A percentile compares a stretch with the other conserved stretches of the same genome.
phyloP scores from a whole-genome alignment of 192 early-diverging fungal species.

The Coemansia asiatica region DNA sequence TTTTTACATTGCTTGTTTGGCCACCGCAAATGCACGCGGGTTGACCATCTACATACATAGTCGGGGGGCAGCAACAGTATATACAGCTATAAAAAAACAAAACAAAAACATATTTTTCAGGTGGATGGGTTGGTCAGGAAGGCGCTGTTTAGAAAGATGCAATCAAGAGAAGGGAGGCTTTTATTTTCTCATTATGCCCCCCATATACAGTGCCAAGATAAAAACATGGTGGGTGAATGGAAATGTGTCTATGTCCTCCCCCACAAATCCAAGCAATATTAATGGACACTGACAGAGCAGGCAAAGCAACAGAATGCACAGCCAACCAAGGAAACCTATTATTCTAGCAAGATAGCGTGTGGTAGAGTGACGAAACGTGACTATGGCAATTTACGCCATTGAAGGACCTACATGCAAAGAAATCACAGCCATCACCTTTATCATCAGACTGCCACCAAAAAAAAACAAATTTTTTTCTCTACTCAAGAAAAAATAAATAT shows the following conservation, averaged over 20 bases:
- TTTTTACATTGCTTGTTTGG: slow-evolving; percentile 5
- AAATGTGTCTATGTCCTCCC: slow-evolving; percentile 5
- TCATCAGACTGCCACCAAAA: slow-evolving; percentile 14
- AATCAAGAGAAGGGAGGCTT: not conserved
- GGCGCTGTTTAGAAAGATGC: not conserved
- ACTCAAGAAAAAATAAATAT: not conserved
- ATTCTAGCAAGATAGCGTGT: slow-evolving; percentile 1
- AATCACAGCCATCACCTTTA: slow-evolving; percentile 13
- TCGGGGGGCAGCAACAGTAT: not conserved
- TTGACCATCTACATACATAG: not conserved
- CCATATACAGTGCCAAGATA: slow-evolving; percentile 10
- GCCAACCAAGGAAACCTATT: not conserved
- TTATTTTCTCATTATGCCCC: not conserved
- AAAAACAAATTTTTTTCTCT: not conserved
- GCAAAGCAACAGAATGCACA: not conserved
- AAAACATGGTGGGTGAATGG: slow-evolving; percentile 12
- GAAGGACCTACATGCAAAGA: slow-evolving; percentile 10
- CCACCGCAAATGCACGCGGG: slow-evolving; percentile 2
- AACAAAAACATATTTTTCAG: not conserved
- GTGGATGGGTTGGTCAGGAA: not conserved
- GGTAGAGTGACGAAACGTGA: slow-evolving; percentile 13
- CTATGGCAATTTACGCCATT: slow-evolving; percentile 6
- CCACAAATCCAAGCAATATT: slow-evolving; percentile 3
- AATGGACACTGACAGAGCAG: not conserved
- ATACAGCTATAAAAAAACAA: not conserved